phyloP scores from a whole-genome alignment of 164 flowering plant genomes.

The Amborella trichopoda region DNA sequence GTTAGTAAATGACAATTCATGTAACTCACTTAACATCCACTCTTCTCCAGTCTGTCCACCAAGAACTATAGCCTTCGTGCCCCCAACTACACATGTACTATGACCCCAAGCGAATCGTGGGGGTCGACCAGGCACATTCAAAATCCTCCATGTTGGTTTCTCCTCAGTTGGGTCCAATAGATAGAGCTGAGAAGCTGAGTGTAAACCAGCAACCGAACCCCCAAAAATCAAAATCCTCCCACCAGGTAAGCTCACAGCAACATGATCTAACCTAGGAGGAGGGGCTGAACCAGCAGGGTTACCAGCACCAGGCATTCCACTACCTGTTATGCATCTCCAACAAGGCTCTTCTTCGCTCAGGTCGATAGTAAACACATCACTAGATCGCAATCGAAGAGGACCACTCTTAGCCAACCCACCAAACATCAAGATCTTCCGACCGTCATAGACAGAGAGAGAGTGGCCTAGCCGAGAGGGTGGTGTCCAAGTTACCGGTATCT shows the following conservation, averaged over 20 bases:
- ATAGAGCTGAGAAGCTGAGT: slow-evolving; percentile 84
- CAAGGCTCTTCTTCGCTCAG: slow-evolving; percentile 77
- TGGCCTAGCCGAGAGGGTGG: slow-evolving; percentile 90
- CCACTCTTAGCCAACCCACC: slow-evolving; percentile 94
- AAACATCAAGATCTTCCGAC: slow-evolving; percentile 83
- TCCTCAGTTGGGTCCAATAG: slow-evolving; percentile 85
- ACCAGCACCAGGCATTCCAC: slow-evolving; percentile 90
- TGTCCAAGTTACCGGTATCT: slow-evolving; percentile 80
- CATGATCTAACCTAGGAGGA: slow-evolving; percentile 90
- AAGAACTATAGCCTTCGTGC: slow-evolving; percentile 82
- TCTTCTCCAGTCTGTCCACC: slow-evolving; percentile 95
- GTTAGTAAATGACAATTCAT: slow-evolving; percentile 73
- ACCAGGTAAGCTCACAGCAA: slow-evolving; percentile 85
- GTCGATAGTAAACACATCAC: slow-evolving; percentile 89
- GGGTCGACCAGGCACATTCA: slow-evolving; percentile 80
- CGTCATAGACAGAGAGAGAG: slow-evolving; percentile 78
- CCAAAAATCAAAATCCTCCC: slow-evolving; percentile 88
- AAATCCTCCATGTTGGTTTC: slow-evolving; percentile 87
- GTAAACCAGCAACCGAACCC: slow-evolving; percentile 92
- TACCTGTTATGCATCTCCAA: slow-evolving; percentile 84
- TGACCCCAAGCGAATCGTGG: slow-evolving; percentile 96
- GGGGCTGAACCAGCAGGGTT: slow-evolving; percentile 85
- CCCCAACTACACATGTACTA: slow-evolving; percentile 88
- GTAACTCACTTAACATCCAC: slow-evolving; percentile 84
- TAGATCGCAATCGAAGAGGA: slow-evolving; percentile 72